Base-by-base conservation (phyloP, 2,329 filamentous ascomycete genomes). In the Allantophomopsis lycopodina region DNA sequence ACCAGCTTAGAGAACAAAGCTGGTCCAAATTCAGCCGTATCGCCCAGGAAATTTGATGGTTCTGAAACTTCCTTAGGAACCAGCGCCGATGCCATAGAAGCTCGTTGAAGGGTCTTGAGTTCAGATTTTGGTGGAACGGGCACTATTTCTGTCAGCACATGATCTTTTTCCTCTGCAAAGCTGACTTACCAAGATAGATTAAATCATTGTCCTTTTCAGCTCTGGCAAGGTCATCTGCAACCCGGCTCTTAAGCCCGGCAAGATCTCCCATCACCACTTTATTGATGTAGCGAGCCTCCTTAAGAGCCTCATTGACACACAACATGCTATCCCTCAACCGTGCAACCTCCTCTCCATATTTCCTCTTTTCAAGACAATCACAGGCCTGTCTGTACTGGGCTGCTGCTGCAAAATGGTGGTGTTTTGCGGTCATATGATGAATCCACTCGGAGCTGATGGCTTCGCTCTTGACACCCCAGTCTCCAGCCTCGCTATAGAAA, bases 121-220 rank as follows among this genome's bases (percentile, higher is more conserved):
- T 95, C 88, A 3, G 85, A 76, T 52, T 95, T 95, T 10, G 86
- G 76, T 2, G 89, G 86, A 1, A 96, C 86, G 1, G 82, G 71
- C 38, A 83, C 71, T 73, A 48, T 13, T 35, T 32, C 11, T 12
- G 10, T 28, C 23, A 28, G 23, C 23, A 6, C 11, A 12, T 12
- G 23, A 28, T 28, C 23, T 10, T 12, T 10, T 28, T 28, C 23
- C 10, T 8, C 23, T 28, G 23, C 20, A 12, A 12, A 13, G 18
- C 18, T 21, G n/a, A 60, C 71, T 48, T 62, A 79, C 79, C 74
- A 2, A 96, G 65, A 56, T 95, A 98, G 13, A 98, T 95, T 50
- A 94, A 69, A 56, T 98, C 89, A 48, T 98, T 98, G 55, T 98
- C 91, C 58, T 85, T 93, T 57, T 96, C 89, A 0, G 89, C 88